A percentile compares a stretch with the other conserved stretches of the same genome.
These are phyloP conservation scores for Ustilago trichophora DNA, from an alignment of 1,284 basidiomycete genomes.

Conservation along the genomic window DNA sequence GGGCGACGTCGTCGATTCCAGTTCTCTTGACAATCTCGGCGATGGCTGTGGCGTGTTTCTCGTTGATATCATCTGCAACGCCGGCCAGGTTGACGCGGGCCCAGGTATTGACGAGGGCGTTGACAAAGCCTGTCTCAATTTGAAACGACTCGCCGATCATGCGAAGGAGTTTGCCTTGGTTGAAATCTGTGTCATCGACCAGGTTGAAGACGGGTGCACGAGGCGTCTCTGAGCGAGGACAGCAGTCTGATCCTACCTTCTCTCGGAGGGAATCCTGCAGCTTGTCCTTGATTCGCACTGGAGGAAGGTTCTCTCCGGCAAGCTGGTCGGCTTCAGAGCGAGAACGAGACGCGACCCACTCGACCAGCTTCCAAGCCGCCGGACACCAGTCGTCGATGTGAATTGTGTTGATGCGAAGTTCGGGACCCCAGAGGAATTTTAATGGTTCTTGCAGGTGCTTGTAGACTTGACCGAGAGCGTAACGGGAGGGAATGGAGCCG, in stretches of 20 bases:
- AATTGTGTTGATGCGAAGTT: slow-evolving; percentile 47
- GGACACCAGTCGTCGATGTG: slow-evolving; percentile 50
- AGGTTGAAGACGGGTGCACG: slow-evolving; percentile 53
- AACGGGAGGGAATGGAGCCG: slow-evolving; percentile 25
- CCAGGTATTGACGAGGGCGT: slow-evolving; percentile 46
- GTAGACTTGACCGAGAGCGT: slow-evolving; percentile 40
- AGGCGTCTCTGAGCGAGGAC: slow-evolving; percentile 37
- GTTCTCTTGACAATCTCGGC: slow-evolving; percentile 16
- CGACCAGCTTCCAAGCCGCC: slow-evolving; percentile 38
- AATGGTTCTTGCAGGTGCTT: slow-evolving; percentile 28
- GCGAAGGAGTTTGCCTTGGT: slow-evolving; percentile 44
- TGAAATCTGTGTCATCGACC: slow-evolving; percentile 49
- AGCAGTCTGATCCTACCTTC: slow-evolving; percentile 29
- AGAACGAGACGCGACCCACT: slow-evolving; percentile 34
- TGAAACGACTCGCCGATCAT: slow-evolving; percentile 32
- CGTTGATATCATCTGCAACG: slow-evolving; percentile 53
- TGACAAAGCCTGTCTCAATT: slow-evolving; percentile 49
- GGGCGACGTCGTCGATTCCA: slow-evolving; percentile 3
- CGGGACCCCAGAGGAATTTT: slow-evolving; percentile 49
- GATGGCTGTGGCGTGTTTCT: slow-evolving; percentile 37
- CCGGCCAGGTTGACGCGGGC: slow-evolving; percentile 28
- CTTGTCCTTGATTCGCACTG: slow-evolving; percentile 43
- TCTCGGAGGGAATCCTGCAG: slow-evolving; percentile 31
- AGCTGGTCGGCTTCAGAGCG: slow-evolving; percentile 25
- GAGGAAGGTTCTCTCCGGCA: slow-evolving; percentile 46